Percentiles rank a stretch among this genome's conserved stretches.
These are phyloP conservation scores for Phytopythium sindhum DNA, from an alignment of 352 stramenopile genomes.

Conservation along the genomic window DNA sequence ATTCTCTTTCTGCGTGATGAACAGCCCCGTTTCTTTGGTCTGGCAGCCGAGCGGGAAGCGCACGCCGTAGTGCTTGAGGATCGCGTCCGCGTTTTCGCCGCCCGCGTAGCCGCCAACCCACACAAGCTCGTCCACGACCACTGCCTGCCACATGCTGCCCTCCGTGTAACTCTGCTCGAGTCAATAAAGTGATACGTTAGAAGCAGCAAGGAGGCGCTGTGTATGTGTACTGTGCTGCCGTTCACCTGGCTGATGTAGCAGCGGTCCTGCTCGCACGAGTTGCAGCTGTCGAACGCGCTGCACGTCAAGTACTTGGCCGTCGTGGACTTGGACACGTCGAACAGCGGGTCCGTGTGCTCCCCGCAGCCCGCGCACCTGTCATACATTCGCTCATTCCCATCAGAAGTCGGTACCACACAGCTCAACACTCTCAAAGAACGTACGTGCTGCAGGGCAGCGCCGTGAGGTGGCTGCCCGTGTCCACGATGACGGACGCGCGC, in stretches of 20 bases:
- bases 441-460: constrained; percentile 67
- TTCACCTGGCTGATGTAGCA: constrained; percentile 74
- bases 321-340: constrained; percentile 72
- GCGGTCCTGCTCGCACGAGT: constrained; percentile 50
- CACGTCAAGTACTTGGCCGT: constrained; percentile 71
- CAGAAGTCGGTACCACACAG: too few species aligned
- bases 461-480: constrained; percentile 81
- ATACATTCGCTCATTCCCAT: neutral
- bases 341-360: constrained; percentile 67
- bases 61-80: constrained; percentile 65
- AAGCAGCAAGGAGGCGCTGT: neutral
- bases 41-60: constrained; percentile 79
- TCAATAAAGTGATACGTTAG: constrained; percentile 1
- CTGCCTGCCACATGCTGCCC: constrained; percentile 83
- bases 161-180: constrained; percentile 80
- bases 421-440: constrained; percentile 6
- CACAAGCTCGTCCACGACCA: constrained; percentile 76
- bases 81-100: constrained; percentile 31
- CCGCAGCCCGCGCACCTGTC: constrained; percentile 61
- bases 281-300: constrained; percentile 45
- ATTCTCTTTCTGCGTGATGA: constrained; percentile 86
- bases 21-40: constrained; percentile 78
- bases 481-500: constrained; percentile 81
- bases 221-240: neutral
- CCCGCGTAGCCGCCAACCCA: constrained; percentile 71